A percentile compares a stretch with the other conserved stretches of the same genome.
phyloP scores from a whole-genome alignment of 345 rosid species.

The Murraya paniculata region DNA sequence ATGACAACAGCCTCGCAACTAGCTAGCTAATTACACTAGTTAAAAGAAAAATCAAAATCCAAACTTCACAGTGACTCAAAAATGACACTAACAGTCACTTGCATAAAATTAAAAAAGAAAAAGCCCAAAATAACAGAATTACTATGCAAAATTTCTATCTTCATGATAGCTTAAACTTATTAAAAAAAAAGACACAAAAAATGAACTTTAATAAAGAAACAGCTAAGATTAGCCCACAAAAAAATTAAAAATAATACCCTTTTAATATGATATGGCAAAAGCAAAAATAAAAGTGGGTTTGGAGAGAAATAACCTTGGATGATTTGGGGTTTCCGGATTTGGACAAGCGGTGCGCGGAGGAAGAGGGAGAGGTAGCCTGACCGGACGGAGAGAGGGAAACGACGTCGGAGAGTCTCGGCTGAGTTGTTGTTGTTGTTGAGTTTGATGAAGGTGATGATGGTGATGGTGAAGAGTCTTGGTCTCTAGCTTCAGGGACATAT shows the following conservation, averaged over 20 bases:
- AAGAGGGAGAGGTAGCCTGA: conserved; percentile 50
- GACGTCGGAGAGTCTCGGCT: conserved; percentile 39
- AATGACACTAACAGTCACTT: neutral
- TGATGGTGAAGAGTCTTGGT: conserved; percentile 34
- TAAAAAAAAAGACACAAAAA: neutral
- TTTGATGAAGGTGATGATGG: conserved; percentile 18
- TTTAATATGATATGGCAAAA: neutral
- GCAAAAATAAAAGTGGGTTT: neutral
- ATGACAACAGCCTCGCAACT: conserved; percentile 26
- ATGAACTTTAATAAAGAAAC: neutral
- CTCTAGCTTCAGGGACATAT: conserved; percentile 54
- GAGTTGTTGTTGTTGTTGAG: conserved; percentile 7
- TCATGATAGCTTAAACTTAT: conserved; percentile 5
- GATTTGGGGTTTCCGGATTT: conserved; percentile 42
- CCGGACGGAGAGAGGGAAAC: conserved; percentile 32
- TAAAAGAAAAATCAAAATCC: neutral
- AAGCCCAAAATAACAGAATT: neutral
- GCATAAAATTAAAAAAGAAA: neutral
- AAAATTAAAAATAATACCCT: neutral
- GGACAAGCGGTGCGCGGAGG: conserved; percentile 62
- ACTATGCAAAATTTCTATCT: neutral
- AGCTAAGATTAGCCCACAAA: neutral
- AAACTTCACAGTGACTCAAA: neutral
- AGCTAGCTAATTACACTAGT: conserved; percentile 10
- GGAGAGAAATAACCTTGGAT: conserved; percentile 47